Evolutionary conservation across 768 basidiomycete genomes (phyloP).

Genomic region (Naganishia randhawae): DNA sequence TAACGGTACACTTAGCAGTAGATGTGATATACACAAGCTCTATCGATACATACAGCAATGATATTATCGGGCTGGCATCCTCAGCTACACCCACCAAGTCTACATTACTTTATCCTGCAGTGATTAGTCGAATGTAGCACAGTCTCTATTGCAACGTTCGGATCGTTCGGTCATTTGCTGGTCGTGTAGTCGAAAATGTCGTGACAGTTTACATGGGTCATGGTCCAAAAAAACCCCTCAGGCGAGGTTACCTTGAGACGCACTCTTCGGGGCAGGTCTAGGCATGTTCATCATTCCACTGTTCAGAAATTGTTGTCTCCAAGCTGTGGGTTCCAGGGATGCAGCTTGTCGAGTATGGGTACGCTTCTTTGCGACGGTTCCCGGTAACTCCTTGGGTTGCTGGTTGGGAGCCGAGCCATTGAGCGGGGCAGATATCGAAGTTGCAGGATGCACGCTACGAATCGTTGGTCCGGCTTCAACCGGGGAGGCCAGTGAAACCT

Average conservation of each 20-base stretch:
- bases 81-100: background rate
- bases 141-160: background rate
- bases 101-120: background rate
- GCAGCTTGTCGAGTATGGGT: slow-evolving; percentile 12
- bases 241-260: slow-evolving; percentile 15
- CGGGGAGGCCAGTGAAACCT: background rate
- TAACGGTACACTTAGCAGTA: background rate
- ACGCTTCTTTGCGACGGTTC: background rate
- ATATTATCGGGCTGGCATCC: background rate
- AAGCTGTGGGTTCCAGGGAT: slow-evolving; percentile 12
- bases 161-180: background rate
- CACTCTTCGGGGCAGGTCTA: slow-evolving; percentile 16
- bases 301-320: slow-evolving; percentile 19
- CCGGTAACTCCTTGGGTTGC: background rate
- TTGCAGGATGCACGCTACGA: slow-evolving; percentile 1
- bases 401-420: background rate
- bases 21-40: background rate
- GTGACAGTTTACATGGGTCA: background rate
- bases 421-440: background rate
- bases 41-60: slow-evolving; percentile 1
- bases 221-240: background rate
- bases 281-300: slow-evolving; percentile 18
- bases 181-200: background rate
- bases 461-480: background rate
- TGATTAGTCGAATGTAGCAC: background rate